Conservation (phyloP, 352 stramenopile species). For the Halophytophthora batemanensis region DNA sequence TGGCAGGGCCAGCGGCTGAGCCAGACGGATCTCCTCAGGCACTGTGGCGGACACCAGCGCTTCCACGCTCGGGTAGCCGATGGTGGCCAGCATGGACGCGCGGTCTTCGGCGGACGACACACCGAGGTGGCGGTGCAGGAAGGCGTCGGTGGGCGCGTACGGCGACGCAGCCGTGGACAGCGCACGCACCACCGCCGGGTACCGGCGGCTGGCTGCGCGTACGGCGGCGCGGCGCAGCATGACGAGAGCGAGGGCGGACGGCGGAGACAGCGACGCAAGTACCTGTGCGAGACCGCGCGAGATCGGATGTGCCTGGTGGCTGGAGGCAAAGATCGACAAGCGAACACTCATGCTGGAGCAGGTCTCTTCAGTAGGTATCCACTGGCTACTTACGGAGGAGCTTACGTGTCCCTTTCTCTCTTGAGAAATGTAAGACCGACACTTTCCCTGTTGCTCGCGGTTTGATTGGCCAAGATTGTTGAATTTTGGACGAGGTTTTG, state of each 20-base stretch:
- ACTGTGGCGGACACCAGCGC: conserved; percentile 94
- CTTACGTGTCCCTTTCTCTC: too few relatives aligned
- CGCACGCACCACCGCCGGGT: conserved; percentile 2
- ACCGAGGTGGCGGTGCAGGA: conserved; percentile 86
- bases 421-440: too few relatives aligned
- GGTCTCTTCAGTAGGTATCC: too few relatives aligned
- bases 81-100: conserved; percentile 89
- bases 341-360: too few relatives aligned
- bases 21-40: conserved; percentile 89
- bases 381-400: too few relatives aligned
- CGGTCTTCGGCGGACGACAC: conserved; percentile 83
- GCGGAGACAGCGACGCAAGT: conserved; percentile 1
- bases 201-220: not conserved
- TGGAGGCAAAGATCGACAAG: too few relatives aligned
- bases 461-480: too few relatives aligned
- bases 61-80: conserved; percentile 94
- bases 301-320: too few relatives aligned
- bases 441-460: too few relatives aligned
- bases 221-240: conserved; percentile 11
- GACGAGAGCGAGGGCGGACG: conserved; percentile 16
- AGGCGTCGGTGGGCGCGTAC: conserved; percentile 58
- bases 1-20: conserved; percentile 54
- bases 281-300: too few relatives aligned
- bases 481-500: too few relatives aligned
- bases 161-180: not conserved